A percentile compares a stretch with the other conserved stretches of the same genome.
phyloP scores from a whole-genome alignment of 2,329 filamentous ascomycete genomes.

The Anthostomella pinea region DNA sequence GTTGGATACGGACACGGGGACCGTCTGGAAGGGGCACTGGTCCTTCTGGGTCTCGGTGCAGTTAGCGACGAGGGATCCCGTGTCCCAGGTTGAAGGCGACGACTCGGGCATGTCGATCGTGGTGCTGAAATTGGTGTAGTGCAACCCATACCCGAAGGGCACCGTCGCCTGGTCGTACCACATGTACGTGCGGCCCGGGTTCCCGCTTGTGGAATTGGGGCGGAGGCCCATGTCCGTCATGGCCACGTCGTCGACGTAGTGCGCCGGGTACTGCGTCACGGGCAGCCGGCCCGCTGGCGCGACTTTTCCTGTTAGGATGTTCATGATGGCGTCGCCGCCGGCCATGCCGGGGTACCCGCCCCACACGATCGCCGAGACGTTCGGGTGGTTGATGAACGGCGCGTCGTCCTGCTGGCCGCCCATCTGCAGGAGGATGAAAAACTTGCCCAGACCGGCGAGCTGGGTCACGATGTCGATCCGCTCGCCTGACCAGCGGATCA shows the following conservation, averaged over 20 bases:
- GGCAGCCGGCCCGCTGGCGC: conserved; percentile 46
- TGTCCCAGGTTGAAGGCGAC: conserved; percentile 18
- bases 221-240: conserved; percentile 50
- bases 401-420: conserved; percentile 46
- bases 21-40: conserved; percentile 37
- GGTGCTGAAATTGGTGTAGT: conserved; percentile 44
- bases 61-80: conserved; percentile 33
- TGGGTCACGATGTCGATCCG: conserved; percentile 49
- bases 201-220: conserved; percentile 34
- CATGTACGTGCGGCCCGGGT: conserved; percentile 47
- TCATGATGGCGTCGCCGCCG: conserved; percentile 47
- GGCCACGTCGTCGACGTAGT: conserved; percentile 41
- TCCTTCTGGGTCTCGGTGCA: conserved; percentile 32
- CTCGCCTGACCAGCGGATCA: conserved; percentile 49
- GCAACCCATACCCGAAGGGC: conserved; percentile 45
- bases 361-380: conserved; percentile 47
- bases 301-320: conserved; percentile 44
- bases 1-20: conserved; percentile 40
- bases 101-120: conserved; percentile 4
- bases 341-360: conserved; percentile 51
- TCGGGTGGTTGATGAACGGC: conserved; percentile 40
- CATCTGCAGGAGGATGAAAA: conserved; percentile 50
- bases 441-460: conserved; percentile 40
- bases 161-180: conserved; percentile 46
- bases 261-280: conserved; percentile 46